Base-by-base conservation (phyloP, 345 rosid species). In the Boechera retrofracta region DNA sequence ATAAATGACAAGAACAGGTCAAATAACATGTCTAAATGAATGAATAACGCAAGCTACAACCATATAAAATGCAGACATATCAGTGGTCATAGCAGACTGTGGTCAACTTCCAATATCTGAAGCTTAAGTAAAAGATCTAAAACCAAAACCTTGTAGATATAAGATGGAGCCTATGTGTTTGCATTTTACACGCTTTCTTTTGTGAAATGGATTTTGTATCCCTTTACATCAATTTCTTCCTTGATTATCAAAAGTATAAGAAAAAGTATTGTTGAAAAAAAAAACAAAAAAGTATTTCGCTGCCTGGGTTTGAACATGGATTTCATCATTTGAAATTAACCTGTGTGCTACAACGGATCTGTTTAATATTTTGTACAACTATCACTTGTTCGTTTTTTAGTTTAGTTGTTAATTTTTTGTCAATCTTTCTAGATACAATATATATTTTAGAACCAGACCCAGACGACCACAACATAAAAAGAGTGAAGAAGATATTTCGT, bases 81-180 rank as follows among this genome's bases (percentile, higher is more conserved):
- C n/a, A n/a, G n/a, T n/a, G n/a, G n/a, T n/a, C n/a, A 81, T 96
- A n/a, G 83, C 86, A 32, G 98, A 96, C 24, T 89, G 88, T 35
- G 98, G 99, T 36, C 95, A 96, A 86, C 99, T 96, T 76, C 96
- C 96, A 13, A 62, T 85, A 73, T 65, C 85, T 62, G 85, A 86
- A 44, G 89, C 73, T 16, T 91, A 73, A 91, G 15, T 1, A 2
- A 6, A 44, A 55, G 33, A 60, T 67, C 52, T 44, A 7, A 42
- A 47, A 52, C 49, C 32, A 35, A 47, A 69, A 61, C 48, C 10
- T 49, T 62, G 47, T 29, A 8, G 28, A 73, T 59, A 24, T 47
- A 35, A 61, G 29, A 56, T 69, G 48, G 55, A 49, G 45, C 62
- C 48, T 71, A 26, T 53, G 52, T 31, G 52, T 73, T 79, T 73